Evolutionary conservation across 352 stramenopile genomes (phyloP).

Genomic region (Phytophthora multivora): DNA sequence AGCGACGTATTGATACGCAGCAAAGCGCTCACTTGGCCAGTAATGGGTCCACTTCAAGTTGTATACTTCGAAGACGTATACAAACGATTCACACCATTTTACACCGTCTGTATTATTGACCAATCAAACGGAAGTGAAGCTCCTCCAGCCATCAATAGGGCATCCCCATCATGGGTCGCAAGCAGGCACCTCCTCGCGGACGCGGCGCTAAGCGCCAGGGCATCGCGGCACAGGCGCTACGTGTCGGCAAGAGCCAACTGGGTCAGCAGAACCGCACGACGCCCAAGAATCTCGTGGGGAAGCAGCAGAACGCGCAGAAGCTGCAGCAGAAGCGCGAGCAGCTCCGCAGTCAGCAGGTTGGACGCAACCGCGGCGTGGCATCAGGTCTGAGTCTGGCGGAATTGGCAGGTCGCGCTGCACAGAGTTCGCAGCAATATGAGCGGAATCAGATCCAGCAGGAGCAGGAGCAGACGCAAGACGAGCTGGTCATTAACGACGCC

Average conservation of each 20-base stretch:
- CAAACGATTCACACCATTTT: too few relatives aligned
- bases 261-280: conserved; percentile 27
- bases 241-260: conserved; percentile 22
- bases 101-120: too few relatives aligned
- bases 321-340: conserved; percentile 71
- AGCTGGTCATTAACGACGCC: conserved; percentile 80
- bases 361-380: conserved; percentile 40
- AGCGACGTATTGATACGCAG: conserved; percentile 6
- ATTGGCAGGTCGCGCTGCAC: conserved; percentile 46
- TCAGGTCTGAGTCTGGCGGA: conserved; percentile 55
- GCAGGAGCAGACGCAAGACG: conserved; percentile 11
- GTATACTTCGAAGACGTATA: too few relatives aligned
- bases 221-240: conserved; percentile 28
- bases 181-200: conserved; percentile 24
- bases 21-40: conserved; percentile 16
- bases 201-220: conserved; percentile 39
- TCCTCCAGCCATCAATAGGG: conserved; percentile 23
- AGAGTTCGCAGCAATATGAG: conserved; percentile 53
- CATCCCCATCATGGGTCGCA: conserved; percentile 19
- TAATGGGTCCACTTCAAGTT: conserved; percentile 14
- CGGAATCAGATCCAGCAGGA: conserved; percentile 33
- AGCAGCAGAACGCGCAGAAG: conserved; percentile 53
- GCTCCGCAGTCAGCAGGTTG: conserved; percentile 56
- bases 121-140: conserved; percentile 1
- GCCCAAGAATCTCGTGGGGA: conserved; percentile 45